phyloP scores from a whole-genome alignment of 2,329 filamentous ascomycete species.

The Colletotrichum phormii region DNA sequence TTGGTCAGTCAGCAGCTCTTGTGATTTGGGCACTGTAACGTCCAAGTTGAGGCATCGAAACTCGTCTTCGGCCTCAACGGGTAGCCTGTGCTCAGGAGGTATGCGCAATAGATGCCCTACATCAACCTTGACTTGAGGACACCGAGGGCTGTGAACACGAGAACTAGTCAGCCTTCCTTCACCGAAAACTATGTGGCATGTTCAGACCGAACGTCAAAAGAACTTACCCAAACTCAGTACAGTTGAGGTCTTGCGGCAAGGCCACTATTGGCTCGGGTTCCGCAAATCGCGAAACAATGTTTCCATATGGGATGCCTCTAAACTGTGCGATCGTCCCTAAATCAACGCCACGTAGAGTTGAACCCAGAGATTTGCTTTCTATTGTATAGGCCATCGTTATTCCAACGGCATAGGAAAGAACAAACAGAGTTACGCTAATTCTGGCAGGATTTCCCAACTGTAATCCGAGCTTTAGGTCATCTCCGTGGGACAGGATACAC shows the following conservation, averaged over 20 bases:
- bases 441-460: background rate
- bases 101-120: constrained; percentile 56
- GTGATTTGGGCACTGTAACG: constrained; percentile 44
- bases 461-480: background rate
- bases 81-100: constrained; percentile 44
- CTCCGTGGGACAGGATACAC: background rate
- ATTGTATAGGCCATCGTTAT: background rate
- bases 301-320: constrained; percentile 30
- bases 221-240: constrained; percentile 23
- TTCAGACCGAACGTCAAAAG: background rate
- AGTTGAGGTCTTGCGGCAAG: background rate
- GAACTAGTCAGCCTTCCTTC: background rate
- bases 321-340: constrained; percentile 5
- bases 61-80: constrained; percentile 51
- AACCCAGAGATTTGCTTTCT: constrained; percentile 2
- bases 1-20: background rate
- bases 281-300: constrained; percentile 18
- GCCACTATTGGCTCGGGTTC: background rate
- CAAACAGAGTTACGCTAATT: background rate
- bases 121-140: constrained; percentile 54
- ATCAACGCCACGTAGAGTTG: constrained; percentile 8
- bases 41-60: constrained; percentile 57
- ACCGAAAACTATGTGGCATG: background rate
- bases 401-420: background rate
- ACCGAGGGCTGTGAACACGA: constrained; percentile 49